These are phyloP conservation scores for Paxillus involutus DNA, from an alignment of 768 basidiomycete genomes.

Conservation along the genomic window DNA sequence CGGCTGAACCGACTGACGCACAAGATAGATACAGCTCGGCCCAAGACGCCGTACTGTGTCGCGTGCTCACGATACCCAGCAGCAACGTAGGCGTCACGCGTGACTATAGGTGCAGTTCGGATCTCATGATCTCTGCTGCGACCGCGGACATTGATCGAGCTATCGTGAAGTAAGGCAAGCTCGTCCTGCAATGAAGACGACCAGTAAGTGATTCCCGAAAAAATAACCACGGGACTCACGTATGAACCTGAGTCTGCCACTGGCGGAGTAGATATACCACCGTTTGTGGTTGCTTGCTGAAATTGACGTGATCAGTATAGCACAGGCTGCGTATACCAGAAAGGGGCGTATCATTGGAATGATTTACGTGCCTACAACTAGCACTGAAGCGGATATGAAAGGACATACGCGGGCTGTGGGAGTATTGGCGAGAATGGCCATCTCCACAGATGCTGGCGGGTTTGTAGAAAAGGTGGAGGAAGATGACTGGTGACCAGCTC, in stretches of 20 bases:
- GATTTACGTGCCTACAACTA: background rate
- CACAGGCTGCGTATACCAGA: background rate
- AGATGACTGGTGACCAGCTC: constrained; percentile 9
- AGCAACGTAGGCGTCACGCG: constrained; percentile 45
- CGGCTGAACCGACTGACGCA: constrained; percentile 23
- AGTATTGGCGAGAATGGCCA: constrained; percentile 14
- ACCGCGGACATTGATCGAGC: constrained; percentile 12
- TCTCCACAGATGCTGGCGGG: constrained; percentile 2
- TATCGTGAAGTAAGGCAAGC: constrained; percentile 31
- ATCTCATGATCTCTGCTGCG: constrained; percentile 33
- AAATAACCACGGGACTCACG: constrained; percentile 16
- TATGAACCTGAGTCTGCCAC: constrained; percentile 15
- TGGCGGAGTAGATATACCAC: background rate
- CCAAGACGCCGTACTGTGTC: constrained; percentile 65
- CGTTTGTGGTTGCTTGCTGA: constrained; percentile 11
- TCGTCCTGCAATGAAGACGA: constrained; percentile 23
- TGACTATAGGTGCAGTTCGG: constrained; percentile 51
- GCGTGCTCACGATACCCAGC: constrained; percentile 32
- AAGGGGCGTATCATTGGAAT: background rate
- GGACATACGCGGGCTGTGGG: constrained; percentile 5
- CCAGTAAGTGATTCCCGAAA: background rate
- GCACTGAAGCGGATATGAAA: background rate
- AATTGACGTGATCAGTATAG: background rate
- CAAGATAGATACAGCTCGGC: constrained; percentile 47
- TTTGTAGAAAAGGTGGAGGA: constrained; percentile 2